Evolutionary conservation across 106 monocot species (phyloP).

Genomic region (Dendrobium officinale): DNA sequence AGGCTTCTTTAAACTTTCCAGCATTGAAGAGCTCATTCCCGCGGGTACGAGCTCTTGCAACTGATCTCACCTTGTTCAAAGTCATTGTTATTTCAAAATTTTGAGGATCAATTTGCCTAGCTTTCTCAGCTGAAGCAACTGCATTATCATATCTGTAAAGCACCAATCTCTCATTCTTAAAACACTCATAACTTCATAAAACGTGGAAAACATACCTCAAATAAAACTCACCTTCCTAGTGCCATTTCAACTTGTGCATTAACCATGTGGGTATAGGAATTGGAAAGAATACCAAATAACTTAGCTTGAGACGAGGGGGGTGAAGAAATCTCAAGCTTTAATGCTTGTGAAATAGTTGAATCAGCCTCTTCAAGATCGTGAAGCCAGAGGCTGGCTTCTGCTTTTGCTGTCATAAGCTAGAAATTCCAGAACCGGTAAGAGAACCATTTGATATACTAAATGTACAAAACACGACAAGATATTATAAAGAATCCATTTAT

Average conservation of each 20-base stretch:
- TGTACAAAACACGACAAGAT: not conserved
- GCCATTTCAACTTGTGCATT: constrained; percentile 72
- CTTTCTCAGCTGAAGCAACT: constrained; percentile 40
- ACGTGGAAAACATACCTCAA: not conserved
- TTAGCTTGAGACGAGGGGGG: constrained; percentile 14
- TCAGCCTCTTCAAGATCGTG: no score
- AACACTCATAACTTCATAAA: not conserved
- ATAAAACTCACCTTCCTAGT: constrained; percentile 50
- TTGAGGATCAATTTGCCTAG: constrained; percentile 32
- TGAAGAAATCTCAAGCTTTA: constrained; percentile 28
- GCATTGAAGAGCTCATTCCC: constrained; percentile 66
- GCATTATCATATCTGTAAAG: constrained; percentile 61
- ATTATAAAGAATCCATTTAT: not conserved
- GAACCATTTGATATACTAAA: not conserved
- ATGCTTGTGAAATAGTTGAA: no score
- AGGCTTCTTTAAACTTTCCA: constrained; percentile 53
- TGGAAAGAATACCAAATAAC: constrained; percentile 39
- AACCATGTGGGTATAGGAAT: constrained; percentile 46
- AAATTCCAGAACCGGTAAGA: constrained; percentile 6
- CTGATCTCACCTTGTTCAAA: constrained; percentile 34
- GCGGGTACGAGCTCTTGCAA: constrained; percentile 36
- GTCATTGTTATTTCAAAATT: constrained; percentile 30
- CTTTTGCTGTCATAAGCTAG: constrained; percentile 40
- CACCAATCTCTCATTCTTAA: not conserved
- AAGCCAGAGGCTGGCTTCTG: no score